These are phyloP conservation scores for Mrakia gelida DNA, from an alignment of 768 basidiomycete species.

Conservation along the genomic window DNA sequence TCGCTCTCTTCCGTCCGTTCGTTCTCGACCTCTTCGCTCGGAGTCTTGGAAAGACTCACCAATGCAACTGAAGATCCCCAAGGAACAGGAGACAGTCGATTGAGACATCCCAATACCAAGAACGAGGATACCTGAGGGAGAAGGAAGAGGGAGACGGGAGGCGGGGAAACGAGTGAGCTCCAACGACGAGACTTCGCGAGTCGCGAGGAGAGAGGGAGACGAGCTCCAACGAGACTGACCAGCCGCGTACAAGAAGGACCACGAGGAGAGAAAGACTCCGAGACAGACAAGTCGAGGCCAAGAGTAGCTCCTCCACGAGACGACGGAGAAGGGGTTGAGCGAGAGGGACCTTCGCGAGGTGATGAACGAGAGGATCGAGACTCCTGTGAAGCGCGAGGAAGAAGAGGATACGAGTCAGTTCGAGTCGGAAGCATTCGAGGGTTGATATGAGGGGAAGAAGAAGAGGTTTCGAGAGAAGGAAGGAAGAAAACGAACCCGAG, in stretches of 20 bases:
- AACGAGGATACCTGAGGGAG: constrained; percentile 17
- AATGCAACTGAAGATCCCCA: constrained; percentile 31
- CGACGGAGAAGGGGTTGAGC: constrained; percentile 18
- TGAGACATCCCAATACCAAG: constrained; percentile 25
- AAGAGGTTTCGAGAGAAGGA: background rate
- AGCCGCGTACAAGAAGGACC: background rate
- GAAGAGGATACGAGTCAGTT: background rate
- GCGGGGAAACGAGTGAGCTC: background rate
- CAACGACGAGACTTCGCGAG: background rate
- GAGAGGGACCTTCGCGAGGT: constrained; percentile 21
- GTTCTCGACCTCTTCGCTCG: too few relatives aligned
- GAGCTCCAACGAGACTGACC: background rate
- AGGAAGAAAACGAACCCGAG: background rate
- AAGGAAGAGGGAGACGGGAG: background rate
- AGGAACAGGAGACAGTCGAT: constrained; percentile 9
- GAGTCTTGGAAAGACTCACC: background rate
- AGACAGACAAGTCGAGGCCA: constrained; percentile 25
- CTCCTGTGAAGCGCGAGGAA: background rate
- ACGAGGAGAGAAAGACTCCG: constrained; percentile 22
- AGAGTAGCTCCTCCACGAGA: constrained; percentile 21
- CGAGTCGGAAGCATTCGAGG: too few relatives aligned
- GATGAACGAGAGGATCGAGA: constrained; percentile 28
- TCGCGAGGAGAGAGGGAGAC: too few relatives aligned
- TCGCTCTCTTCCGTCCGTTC: background rate
- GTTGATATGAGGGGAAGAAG: background rate